Base-by-base conservation (phyloP, 768 basidiomycete genomes). In the Lentinula aciculospora region DNA sequence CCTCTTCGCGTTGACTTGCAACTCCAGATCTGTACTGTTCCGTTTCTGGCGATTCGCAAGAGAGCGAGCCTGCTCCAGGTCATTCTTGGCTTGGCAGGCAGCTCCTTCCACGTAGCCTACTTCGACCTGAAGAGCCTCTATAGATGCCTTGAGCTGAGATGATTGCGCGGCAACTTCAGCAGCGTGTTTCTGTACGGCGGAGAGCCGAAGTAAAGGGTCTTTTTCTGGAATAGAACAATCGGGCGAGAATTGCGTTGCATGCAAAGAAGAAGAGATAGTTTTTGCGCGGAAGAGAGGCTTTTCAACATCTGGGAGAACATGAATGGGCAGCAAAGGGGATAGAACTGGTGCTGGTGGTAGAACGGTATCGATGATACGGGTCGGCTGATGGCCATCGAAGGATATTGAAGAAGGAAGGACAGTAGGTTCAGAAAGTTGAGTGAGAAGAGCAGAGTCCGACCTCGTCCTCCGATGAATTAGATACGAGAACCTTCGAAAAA, bases 381-480 rank as follows among this genome's bases (percentile, higher is more conserved):
- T 36, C 25, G 46, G 19, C 1, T 34, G 44, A 13, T 48, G 7
- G 27, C 56, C 32, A 15, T 44, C 44, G 40, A 46, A 44, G 15
- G 54, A 44, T 32, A 36, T 21, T 23, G 56, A 57, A 23, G 36
- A 39, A 48, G 44, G 25, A 13, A 36, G 31, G 44, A 9, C 42
- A 17, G 23, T 12, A 12, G 32, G 13, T 36, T 17, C 31, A 37
- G 56, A 4, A 36, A 36, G 9, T 23, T 32, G 55, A 23, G 21
- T 1, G 32, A 56, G 19, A 21, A 37, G 23, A 46, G 44, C 45
- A 47, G 56, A 48, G 25, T 57, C 56, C 9, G 56, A 57, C 19
- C 34, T 57, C 19, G 56, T 57, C 47, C 56, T 46, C 8, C 56
- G 44, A 57, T 57, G 56, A 19, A 57, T 39, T 8, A 57, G 34